Evolutionary conservation across 495 filamentous ascomycete genomes (phyloP), one percentile per base, ranked within the genome.

Genomic region (Aspergillus homomorphus): DNA sequence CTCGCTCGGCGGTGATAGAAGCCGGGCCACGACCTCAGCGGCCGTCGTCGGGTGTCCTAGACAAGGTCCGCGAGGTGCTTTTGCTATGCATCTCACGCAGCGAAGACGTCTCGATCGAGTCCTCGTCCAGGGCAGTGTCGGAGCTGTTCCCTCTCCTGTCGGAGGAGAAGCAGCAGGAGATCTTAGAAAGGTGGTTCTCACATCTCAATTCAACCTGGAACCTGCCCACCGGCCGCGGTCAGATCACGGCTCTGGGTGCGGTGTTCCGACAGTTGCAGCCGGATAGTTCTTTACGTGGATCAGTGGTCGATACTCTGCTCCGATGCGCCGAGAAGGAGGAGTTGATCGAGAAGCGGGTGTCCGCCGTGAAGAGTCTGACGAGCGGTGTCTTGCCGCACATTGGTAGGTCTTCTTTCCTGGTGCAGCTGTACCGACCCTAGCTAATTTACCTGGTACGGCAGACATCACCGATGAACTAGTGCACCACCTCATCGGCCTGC

Each of bases 331-430:
- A 74, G 74, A 70, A 71, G 52, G 54, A 73, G 70, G 77, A 78
- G 22, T 54, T 74, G 26, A 82, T 88, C 48, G 84, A 87, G 51
- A 84, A 80, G 43, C 76, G 80, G 30, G 82, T 85, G 6, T 71
- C 79, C 10, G 83, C 87, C 44, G 76, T 89, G 0, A 81, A 80
- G 59, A 87, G 84, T 59, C 62, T 89, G 49, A 70, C 77, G 0
- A 73, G 69, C 4, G 81, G 77, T 24, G 72, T 80, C 21, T 54
- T 81, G 51, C 74, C 73, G n/a, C 53, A 76, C 57, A 75, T 71
- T 58, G 62, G 77, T 77, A 71, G 38, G 62, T 50, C n/a, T 51
- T 7, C 22, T 45, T n/a, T 19, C 16, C 5, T 26, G 45, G 16
- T 16, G 18, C 12, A 24, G 26, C 18, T 5, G 33, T 5, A 2